phyloP scores from a whole-genome alignment of 2,329 filamentous ascomycete genomes.

The Alternaria sp. region DNA sequence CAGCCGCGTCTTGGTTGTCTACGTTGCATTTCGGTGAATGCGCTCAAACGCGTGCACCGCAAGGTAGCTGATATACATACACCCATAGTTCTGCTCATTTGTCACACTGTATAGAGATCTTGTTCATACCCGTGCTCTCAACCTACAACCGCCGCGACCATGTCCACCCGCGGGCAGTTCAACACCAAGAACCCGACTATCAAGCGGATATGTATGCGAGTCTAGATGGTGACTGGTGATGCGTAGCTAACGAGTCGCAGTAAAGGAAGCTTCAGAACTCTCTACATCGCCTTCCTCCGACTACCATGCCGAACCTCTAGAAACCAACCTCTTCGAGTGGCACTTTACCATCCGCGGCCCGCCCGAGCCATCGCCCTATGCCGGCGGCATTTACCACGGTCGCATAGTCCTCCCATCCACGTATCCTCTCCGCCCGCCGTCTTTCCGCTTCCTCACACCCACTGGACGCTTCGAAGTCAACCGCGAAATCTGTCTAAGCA shows the following conservation, averaged over 20 bases:
- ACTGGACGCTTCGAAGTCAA: constrained; percentile 95
- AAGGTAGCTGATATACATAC: neutral
- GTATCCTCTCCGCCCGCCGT: constrained; percentile 90
- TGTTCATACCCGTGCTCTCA: neutral
- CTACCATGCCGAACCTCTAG: constrained; percentile 84
- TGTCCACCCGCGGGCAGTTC: constrained; percentile 59
- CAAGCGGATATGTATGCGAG: constrained; percentile 76
- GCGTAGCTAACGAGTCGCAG: constrained; percentile 54
- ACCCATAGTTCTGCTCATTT: neutral
- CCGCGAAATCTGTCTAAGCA: constrained; percentile 93
- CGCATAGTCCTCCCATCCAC: constrained; percentile 89
- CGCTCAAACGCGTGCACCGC: constrained; percentile 1
- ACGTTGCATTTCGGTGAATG: constrained; percentile 16
- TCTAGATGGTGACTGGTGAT: constrained; percentile 3
- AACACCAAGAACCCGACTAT: constrained; percentile 85
- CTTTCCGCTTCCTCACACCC: constrained; percentile 94
- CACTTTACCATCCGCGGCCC: constrained; percentile 97
- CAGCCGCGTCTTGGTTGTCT: constrained; percentile 10
- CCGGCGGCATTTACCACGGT: constrained; percentile 89
- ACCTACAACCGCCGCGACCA: constrained; percentile 23
- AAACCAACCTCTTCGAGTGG: constrained; percentile 96
- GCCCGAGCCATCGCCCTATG: constrained; percentile 78
- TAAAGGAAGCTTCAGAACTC: constrained; percentile 91
- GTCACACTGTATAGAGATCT: neutral
- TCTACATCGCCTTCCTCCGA: constrained; percentile 81